A percentile compares a stretch with the other conserved stretches of the same genome.
phyloP scores from a whole-genome alignment of 1,139 yeast species.

The Hemisphaericaspora xylofermentans region DNA sequence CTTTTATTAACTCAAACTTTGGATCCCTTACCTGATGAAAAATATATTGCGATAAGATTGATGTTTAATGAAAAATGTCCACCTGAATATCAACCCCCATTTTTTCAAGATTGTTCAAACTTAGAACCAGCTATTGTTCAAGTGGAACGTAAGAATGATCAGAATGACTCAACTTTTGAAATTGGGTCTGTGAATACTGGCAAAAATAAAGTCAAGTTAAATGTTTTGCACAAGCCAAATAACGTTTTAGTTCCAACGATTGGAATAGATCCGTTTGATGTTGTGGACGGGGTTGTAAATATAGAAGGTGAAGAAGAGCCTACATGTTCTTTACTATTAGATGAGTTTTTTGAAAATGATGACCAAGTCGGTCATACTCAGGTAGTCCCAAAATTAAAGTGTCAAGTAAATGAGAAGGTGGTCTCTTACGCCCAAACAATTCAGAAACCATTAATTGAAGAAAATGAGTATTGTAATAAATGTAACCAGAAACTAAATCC shows the following conservation, averaged over 20 bases:
- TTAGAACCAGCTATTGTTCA: constrained; percentile 17
- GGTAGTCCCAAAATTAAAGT: background rate
- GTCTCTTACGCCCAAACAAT: too few relatives aligned
- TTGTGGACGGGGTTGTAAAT: constrained; percentile 1
- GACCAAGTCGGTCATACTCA: constrained; percentile 7
- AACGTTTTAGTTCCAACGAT: constrained; percentile 1
- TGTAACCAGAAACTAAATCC: constrained; percentile 17
- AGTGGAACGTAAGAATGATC: constrained; percentile 6
- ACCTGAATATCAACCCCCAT: constrained; percentile 44
- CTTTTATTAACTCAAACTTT: constrained; percentile 53
- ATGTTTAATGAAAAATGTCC: constrained; percentile 50
- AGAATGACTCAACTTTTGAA: constrained; percentile 2
- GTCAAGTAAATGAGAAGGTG: too few relatives aligned
- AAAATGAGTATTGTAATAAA: constrained; percentile 8
- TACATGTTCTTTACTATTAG: constrained; percentile 12
- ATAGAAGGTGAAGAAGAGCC: constrained; percentile 8
- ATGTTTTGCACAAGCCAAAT: constrained; percentile 7
- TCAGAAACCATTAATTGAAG: background rate
- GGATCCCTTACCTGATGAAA: constrained; percentile 46
- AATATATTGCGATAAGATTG: constrained; percentile 45
- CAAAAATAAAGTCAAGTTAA: constrained; percentile 6
- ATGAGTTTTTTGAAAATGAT: constrained; percentile 9
- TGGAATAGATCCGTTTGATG: constrained; percentile 17
- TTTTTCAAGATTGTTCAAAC: constrained; percentile 38
- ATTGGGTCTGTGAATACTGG: constrained; percentile 15